A percentile compares a stretch with the other conserved stretches of the same genome.
phyloP scores from a whole-genome alignment of 371 early-diverging fungal genomes.

The Mucor racemosus region DNA sequence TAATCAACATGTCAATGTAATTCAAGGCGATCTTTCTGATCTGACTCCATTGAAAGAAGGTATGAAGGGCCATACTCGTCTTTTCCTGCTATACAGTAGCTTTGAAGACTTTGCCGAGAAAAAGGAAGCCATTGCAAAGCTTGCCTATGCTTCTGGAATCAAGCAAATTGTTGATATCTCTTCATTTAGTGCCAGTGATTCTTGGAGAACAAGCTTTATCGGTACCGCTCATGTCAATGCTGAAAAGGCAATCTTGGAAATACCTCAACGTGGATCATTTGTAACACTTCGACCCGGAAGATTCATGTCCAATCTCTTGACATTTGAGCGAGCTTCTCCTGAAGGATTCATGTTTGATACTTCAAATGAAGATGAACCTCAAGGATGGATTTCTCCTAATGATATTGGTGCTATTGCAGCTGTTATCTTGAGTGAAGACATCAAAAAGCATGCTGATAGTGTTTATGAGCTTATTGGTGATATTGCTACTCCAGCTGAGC shows the following conservation, averaged over 20 bases:
- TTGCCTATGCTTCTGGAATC: slow-evolving; percentile 38
- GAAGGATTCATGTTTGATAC: slow-evolving; percentile 12
- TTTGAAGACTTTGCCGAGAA: slow-evolving; percentile 7
- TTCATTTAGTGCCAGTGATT: slow-evolving; percentile 9
- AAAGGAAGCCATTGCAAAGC: slow-evolving; percentile 22
- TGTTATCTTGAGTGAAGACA: slow-evolving; percentile 17
- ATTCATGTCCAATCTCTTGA: slow-evolving; percentile 41
- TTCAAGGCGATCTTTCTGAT: slow-evolving; percentile 37
- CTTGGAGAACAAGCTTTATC: slow-evolving; percentile 25
- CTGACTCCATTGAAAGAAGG: slow-evolving; percentile 22
- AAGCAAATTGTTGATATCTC: slow-evolving; percentile 44
- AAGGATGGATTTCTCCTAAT: slow-evolving; percentile 26
- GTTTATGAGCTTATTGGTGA: slow-evolving; percentile 25
- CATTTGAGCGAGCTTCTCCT: background rate
- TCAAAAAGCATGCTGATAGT: slow-evolving; percentile 28
- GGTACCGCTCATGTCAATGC: slow-evolving; percentile 23
- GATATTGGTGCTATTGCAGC: slow-evolving; percentile 37
- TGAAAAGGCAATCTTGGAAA: slow-evolving; percentile 31
- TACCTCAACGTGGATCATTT: slow-evolving; percentile 28
- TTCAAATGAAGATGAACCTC: background rate
- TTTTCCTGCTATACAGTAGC: slow-evolving; percentile 29
- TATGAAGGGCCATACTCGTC: slow-evolving; percentile 35
- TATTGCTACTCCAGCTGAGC: background rate
- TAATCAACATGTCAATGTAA: background rate
- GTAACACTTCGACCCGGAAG: slow-evolving; percentile 40